Conservation (phyloP, 352 stramenopile species). For the Globisporangium megalacanthum region DNA sequence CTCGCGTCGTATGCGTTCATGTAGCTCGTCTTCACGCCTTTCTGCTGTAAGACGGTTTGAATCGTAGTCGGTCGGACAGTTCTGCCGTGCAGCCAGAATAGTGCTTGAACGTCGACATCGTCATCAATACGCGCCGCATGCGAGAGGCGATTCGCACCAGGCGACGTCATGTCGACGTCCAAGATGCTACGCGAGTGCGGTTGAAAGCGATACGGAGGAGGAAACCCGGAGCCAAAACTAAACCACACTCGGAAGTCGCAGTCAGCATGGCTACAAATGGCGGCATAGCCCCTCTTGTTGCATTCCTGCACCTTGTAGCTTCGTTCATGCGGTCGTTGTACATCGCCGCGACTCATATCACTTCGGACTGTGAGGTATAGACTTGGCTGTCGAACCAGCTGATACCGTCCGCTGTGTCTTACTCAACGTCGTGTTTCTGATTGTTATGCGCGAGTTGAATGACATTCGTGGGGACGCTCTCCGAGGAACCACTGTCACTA, state of each 20-base stretch:
- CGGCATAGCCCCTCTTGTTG: background rate
- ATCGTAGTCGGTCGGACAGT: background rate
- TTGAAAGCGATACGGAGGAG: background rate
- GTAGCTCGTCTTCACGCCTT: background rate
- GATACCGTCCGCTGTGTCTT: no score
- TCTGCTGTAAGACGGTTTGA: background rate
- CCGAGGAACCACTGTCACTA: no score
- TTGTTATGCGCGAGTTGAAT: no score
- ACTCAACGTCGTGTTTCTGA: no score
- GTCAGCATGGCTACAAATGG: background rate
- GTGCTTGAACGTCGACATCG: background rate
- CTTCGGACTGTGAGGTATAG: no score
- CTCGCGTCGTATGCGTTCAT: background rate
- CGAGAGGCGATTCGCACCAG: background rate
- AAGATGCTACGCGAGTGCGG: background rate
- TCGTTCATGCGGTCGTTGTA: background rate
- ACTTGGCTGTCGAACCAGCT: no score
- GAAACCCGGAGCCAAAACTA: background rate
- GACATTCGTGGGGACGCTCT: no score
- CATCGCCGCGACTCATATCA: no score
- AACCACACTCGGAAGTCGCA: background rate
- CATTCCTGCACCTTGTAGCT: background rate
- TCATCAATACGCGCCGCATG: background rate
- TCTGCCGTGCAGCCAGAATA: background rate
- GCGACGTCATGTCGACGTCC: background rate